These are phyloP conservation scores for Tetragonia tetragonoides DNA, from an alignment of 148 eudicot genomes.

Conservation along the genomic window DNA sequence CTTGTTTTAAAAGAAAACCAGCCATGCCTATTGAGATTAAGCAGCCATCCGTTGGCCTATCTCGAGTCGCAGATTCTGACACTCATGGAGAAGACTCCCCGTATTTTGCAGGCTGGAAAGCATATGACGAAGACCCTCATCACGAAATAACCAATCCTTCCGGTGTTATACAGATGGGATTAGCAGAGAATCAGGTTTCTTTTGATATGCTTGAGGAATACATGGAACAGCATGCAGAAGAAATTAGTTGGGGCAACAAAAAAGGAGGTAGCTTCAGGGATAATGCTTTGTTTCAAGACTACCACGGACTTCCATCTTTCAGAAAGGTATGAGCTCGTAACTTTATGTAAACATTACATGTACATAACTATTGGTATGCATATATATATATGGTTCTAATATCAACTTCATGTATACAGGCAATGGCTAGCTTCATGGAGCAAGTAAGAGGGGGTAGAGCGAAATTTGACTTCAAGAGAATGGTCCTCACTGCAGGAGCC, in stretches of 20 bases:
- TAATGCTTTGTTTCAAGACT: conserved; percentile 96
- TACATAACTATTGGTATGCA: no score
- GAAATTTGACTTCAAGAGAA: conserved; percentile 63
- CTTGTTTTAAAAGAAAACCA: not conserved
- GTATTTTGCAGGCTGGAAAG: conserved; percentile 97
- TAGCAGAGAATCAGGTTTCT: conserved; percentile 98
- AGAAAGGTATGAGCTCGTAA: conserved; percentile 47
- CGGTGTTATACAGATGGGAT: conserved; percentile 94
- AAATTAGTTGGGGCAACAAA: conserved; percentile 40
- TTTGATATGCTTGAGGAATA: conserved; percentile 83
- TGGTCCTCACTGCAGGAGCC: conserved; percentile 90
- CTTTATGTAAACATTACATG: no score
- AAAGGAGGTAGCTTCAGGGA: conserved; percentile 64
- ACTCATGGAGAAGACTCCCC: conserved; percentile 98
- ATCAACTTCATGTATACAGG: conserved; percentile 32
- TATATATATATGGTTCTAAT: not conserved
- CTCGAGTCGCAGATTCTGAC: conserved; percentile 72
- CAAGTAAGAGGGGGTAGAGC: conserved; percentile 85
- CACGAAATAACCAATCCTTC: conserved; percentile 55
- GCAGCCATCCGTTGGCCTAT: conserved; percentile 51
- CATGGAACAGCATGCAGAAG: conserved; percentile 61
- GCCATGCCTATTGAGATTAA: conserved; percentile 70
- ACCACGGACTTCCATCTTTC: conserved; percentile 82
- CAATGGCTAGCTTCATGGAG: conserved; percentile 96
- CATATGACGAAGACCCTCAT: conserved; percentile 85